phyloP scores from a whole-genome alignment of 2,329 filamentous ascomycete genomes.

The Colletotrichum sp. region DNA sequence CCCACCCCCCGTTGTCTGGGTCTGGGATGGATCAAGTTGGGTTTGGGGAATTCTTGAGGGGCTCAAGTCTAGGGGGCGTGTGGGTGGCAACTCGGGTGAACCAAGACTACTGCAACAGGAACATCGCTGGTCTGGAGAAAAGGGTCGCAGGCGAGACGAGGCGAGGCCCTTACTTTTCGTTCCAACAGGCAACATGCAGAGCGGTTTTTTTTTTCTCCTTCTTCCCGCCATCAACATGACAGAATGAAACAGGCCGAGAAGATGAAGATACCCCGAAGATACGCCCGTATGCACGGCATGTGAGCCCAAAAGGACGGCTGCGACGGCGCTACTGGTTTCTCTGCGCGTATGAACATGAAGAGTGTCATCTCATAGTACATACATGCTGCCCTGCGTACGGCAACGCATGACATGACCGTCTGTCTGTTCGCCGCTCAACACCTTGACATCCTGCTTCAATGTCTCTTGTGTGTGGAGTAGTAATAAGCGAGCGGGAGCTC shows the following conservation, averaged over 20 bases:
- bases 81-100: background rate
- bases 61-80: background rate
- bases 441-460: background rate
- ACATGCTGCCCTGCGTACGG: background rate
- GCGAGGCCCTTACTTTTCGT: slow-evolving; percentile 4
- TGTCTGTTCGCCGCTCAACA: background rate
- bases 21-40: slow-evolving; percentile 3
- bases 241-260: background rate
- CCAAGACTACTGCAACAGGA: background rate
- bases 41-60: slow-evolving; percentile 6
- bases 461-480: background rate
- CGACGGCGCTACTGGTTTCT: background rate
- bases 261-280: background rate
- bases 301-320: background rate
- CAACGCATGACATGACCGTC: background rate
- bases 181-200: background rate
- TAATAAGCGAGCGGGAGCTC: background rate
- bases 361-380: background rate
- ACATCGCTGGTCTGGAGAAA: background rate
- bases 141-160: background rate
- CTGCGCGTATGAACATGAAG: background rate
- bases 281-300: background rate
- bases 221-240: background rate
- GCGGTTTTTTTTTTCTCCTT: background rate
- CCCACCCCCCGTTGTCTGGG: background rate